Conservation (phyloP, 2,329 filamentous ascomycete genomes). For the Claviceps citrina region DNA sequence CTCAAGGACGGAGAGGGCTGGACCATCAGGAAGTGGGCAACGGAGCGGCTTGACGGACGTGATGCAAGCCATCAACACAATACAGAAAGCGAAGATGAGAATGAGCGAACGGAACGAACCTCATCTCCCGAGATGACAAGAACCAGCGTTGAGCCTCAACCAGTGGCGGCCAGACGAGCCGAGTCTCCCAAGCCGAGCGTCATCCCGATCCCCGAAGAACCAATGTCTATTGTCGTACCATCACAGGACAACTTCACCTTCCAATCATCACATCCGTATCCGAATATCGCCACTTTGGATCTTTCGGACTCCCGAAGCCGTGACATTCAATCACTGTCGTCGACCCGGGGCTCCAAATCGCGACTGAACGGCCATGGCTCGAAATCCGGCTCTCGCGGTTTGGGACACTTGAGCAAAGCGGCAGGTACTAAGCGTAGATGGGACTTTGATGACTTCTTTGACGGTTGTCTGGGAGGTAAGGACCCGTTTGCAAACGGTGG, state of each 20-base stretch:
- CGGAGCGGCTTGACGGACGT: slow-evolving; percentile 51
- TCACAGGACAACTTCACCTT: slow-evolving; percentile 53
- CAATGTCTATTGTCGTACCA: slow-evolving; percentile 32
- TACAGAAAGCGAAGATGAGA: slow-evolving; percentile 55
- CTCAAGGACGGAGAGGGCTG: slow-evolving; percentile 63
- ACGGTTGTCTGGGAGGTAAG: slow-evolving; percentile 48
- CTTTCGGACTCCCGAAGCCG: slow-evolving; percentile 36
- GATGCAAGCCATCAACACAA: slow-evolving; percentile 35
- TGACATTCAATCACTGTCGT: slow-evolving; percentile 18
- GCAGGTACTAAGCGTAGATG: slow-evolving; percentile 59
- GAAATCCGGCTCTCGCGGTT: slow-evolving; percentile 14
- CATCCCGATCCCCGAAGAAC: slow-evolving; percentile 12
- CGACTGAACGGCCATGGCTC: slow-evolving; percentile 13
- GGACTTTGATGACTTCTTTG: slow-evolving; percentile 62
- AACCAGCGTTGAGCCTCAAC: slow-evolving; percentile 27
- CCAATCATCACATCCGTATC: slow-evolving; percentile 45
- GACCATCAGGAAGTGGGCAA: slow-evolving; percentile 47
- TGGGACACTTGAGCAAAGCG: slow-evolving; percentile 39
- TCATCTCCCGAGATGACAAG: slow-evolving; percentile 44
- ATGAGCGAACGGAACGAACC: slow-evolving; percentile 43
- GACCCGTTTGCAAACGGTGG: slow-evolving; percentile 36
- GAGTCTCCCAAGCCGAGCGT: slow-evolving; percentile 15
- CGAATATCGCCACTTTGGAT: slow-evolving; percentile 45
- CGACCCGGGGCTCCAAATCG: slow-evolving; percentile 15
- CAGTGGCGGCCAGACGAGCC: slow-evolving; percentile 11